phyloP scores from a whole-genome alignment of 306 rosid genomes.

The Cucurbita ficifolia region DNA sequence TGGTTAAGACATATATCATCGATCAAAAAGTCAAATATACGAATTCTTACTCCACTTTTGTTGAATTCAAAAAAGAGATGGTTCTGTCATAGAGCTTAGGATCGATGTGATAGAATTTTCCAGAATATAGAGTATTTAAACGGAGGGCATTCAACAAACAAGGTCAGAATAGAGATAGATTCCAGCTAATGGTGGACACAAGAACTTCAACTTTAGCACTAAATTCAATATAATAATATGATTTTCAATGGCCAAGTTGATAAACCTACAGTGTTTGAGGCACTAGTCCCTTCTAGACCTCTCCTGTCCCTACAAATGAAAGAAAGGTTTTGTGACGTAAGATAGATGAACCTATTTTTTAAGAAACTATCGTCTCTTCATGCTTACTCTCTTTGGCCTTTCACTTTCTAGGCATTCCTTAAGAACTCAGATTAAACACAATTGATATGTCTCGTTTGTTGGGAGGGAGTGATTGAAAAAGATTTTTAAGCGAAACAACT shows the following conservation, averaged over 20 bases:
- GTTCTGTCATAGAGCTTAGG: not conserved
- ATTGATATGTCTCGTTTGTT: not conserved
- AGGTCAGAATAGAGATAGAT: not conserved
- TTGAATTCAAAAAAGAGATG: not conserved
- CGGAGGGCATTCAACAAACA: not conserved
- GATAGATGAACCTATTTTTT: not conserved
- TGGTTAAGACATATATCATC: not conserved
- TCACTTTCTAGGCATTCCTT: not conserved
- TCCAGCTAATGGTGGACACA: not conserved
- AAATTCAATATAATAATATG: not conserved
- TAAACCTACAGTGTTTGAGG: conserved; percentile 1
- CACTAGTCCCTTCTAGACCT: conserved; percentile 6
- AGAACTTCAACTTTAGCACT: not conserved
- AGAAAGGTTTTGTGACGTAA: not conserved
- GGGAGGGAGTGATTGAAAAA: not conserved
- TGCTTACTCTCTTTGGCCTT: not conserved
- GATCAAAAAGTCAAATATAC: not conserved
- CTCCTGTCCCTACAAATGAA: conserved; percentile 1
- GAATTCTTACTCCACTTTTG: not conserved
- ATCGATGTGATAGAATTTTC: not conserved
- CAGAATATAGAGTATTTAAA: not conserved
- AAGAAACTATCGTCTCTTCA: not conserved
- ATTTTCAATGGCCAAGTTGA: conserved; percentile 5
- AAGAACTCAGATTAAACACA: not conserved
- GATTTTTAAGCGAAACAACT: too few species aligned